These are phyloP conservation scores for Atkinsonella texensis DNA, from an alignment of 2,329 filamentous ascomycete genomes.

Conservation along the genomic window DNA sequence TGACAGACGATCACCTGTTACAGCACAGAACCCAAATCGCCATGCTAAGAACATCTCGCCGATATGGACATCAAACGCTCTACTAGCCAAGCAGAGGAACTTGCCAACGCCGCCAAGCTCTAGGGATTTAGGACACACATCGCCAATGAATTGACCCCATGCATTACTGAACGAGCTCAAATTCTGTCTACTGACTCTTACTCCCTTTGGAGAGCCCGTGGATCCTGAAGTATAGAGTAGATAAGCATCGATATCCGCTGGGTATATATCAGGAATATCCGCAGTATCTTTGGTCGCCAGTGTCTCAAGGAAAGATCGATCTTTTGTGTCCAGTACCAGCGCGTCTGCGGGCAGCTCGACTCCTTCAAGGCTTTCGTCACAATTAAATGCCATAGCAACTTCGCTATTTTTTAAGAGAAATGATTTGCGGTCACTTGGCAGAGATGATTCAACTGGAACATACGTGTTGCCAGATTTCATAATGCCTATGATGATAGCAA, in stretches of 20 bases:
- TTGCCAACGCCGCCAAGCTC: constrained; percentile 13
- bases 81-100: constrained; percentile 14
- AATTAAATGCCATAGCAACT: background rate
- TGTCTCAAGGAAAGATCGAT: background rate
- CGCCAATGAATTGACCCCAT: background rate
- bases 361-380: background rate
- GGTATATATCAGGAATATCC: background rate
- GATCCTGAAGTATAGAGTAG: constrained; percentile 55
- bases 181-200: constrained; percentile 49
- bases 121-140: background rate
- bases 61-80: constrained; percentile 15
- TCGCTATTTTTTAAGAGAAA: background rate
- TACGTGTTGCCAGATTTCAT: background rate
- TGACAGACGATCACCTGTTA: background rate
- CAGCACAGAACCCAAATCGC: constrained; percentile 1
- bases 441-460: background rate
- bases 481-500: background rate
- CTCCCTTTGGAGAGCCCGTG: constrained; percentile 55
- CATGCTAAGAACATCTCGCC: constrained; percentile 12
- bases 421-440: background rate
- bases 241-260: constrained; percentile 23
- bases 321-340: background rate
- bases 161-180: constrained; percentile 9
- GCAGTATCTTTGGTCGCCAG: background rate
- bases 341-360: background rate